These are phyloP conservation scores for Blastosporella zonata DNA, from an alignment of 1,284 basidiomycete genomes.

Conservation along the genomic window DNA sequence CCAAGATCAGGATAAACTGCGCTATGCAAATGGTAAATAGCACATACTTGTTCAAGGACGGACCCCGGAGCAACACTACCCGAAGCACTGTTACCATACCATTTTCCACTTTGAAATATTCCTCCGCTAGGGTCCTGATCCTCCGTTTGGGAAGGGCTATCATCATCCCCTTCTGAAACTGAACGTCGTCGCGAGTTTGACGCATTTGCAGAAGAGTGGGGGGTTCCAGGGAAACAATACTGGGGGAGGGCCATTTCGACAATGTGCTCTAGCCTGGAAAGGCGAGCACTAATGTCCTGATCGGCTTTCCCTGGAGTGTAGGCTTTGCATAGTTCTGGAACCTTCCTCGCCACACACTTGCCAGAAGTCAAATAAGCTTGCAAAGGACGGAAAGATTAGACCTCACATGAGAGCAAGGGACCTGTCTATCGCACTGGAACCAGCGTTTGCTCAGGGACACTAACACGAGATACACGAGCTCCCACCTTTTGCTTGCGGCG, in stretches of 20 bases:
- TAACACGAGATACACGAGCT: neutral
- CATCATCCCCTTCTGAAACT: constrained; percentile 56
- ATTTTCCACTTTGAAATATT: constrained; percentile 77
- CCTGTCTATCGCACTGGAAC: constrained; percentile 71
- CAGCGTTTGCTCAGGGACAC: constrained; percentile 22
- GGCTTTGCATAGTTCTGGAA: constrained; percentile 79
- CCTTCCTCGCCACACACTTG: constrained; percentile 77
- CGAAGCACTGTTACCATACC: constrained; percentile 80
- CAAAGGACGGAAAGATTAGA: constrained; percentile 12
- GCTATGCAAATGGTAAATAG: constrained; percentile 7
- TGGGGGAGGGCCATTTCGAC: constrained; percentile 76
- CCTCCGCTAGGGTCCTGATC: constrained; percentile 72
- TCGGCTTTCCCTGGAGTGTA: constrained; percentile 83
- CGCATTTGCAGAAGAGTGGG: constrained; percentile 30
- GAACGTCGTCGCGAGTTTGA: constrained; percentile 39
- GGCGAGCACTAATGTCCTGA: constrained; percentile 69
- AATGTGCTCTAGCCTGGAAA: constrained; percentile 74
- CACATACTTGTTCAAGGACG: constrained; percentile 71
- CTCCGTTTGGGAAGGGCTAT: constrained; percentile 62
- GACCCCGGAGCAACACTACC: constrained; percentile 74
- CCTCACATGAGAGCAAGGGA: constrained; percentile 77
- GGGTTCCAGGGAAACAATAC: constrained; percentile 44
- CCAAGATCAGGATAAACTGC: neutral
- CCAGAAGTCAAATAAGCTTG: constrained; percentile 2
- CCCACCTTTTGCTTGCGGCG: constrained; percentile 77